Evolutionary conservation across 1,139 yeast genomes (phyloP).

Genomic region (Diutina rugosa): DNA sequence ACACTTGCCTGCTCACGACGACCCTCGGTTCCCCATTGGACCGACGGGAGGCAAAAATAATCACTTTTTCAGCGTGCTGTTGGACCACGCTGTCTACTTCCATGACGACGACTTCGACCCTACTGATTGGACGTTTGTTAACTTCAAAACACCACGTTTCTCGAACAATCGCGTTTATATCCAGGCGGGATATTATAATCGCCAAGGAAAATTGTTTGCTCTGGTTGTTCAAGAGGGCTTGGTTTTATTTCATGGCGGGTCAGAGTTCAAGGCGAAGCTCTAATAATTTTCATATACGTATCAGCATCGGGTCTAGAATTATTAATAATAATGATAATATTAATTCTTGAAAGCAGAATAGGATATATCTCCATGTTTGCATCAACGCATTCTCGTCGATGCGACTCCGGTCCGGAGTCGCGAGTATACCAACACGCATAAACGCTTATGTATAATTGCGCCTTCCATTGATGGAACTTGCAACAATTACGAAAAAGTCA

Average conservation of each 20-base stretch:
- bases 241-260: slow-evolving; percentile 8
- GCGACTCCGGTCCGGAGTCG: neutral
- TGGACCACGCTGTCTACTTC: slow-evolving; percentile 61
- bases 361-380: neutral
- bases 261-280: neutral
- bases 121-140: slow-evolving; percentile 43
- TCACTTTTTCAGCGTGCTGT: slow-evolving; percentile 37
- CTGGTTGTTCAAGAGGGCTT: slow-evolving; percentile 60
- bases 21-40: slow-evolving; percentile 10
- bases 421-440: neutral
- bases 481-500: neutral
- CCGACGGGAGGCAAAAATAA: slow-evolving; percentile 1
- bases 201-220: slow-evolving; percentile 44
- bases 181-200: slow-evolving; percentile 45
- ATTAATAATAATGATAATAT: too few species aligned
- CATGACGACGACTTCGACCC: slow-evolving; percentile 43
- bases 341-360: too few species aligned
- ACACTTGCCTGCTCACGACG: slow-evolving; percentile 11
- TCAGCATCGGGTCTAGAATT: neutral
- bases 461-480: neutral
- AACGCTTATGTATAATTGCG: neutral
- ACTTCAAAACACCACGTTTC: slow-evolving; percentile 36
- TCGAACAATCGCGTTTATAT: slow-evolving; percentile 45
- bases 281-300: neutral
- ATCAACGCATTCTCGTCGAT: neutral